Conservation (phyloP, 164 flowering plant species). For the Berberis thunbergii region DNA sequence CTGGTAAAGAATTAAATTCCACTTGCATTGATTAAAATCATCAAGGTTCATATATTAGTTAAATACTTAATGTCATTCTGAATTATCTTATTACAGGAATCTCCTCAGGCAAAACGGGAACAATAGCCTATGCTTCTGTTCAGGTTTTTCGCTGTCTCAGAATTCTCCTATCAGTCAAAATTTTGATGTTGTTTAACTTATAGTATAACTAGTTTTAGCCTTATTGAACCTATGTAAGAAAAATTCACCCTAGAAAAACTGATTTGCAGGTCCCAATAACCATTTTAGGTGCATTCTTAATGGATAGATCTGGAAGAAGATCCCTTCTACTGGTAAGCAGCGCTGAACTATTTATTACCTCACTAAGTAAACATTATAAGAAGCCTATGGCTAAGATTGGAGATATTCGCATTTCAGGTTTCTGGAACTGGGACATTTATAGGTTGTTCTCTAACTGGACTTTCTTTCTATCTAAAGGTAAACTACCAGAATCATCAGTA, state of each 20-base stretch:
- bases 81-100: constrained; percentile 27
- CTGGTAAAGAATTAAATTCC: constrained; percentile 36
- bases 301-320: constrained; percentile 80
- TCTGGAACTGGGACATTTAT: constrained; percentile 59
- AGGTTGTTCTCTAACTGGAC: constrained; percentile 46
- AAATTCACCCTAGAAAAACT: not conserved
- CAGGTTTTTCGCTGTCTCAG: constrained; percentile 25
- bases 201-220: too few relatives aligned
- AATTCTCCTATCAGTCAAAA: not conserved
- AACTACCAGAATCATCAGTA: not conserved
- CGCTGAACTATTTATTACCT: not conserved
- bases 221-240: not conserved
- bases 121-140: constrained; percentile 31
- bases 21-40: not conserved
- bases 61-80: not conserved
- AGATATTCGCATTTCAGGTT: constrained; percentile 27
- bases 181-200: not conserved
- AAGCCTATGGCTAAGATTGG: not conserved
- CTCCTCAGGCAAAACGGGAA: constrained; percentile 33
- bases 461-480: constrained; percentile 76
- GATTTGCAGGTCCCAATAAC: constrained; percentile 58
- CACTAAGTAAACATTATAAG: not conserved
- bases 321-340: constrained; percentile 65
- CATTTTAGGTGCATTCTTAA: constrained; percentile 43
- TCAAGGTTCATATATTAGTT: not conserved